Percentiles rank a stretch among this genome's conserved stretches.
These are phyloP conservation scores for Talaromyces wortmannii DNA, from an alignment of 495 filamentous ascomycete species.

Conservation along the genomic window DNA sequence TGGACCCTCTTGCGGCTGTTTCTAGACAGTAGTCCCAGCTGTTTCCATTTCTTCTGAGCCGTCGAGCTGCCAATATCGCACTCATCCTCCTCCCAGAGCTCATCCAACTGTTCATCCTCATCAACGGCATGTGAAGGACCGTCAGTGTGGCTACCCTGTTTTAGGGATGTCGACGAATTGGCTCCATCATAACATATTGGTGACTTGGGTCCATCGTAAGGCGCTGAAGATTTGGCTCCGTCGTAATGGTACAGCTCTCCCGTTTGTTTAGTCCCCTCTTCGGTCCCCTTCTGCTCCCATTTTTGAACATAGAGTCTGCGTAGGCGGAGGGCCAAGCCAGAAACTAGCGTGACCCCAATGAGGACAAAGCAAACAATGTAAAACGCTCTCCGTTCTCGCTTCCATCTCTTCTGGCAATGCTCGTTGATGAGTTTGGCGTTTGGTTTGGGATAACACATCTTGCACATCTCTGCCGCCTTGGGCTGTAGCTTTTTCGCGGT, in stretches of 20 bases:
- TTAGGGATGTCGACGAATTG: neutral
- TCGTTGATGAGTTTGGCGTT: conserved; percentile 1
- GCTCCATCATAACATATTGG: neutral
- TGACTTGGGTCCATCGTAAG: conserved; percentile 1
- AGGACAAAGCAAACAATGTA: conserved; percentile 1
- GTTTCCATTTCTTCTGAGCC: neutral
- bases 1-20: conserved; percentile 1
- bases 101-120: neutral
- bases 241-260: conserved; percentile 2
- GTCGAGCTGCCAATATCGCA: neutral
- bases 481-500: neutral
- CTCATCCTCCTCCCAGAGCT: conserved; percentile 1
- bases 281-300: neutral
- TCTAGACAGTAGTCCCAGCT: conserved; percentile 2
- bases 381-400: conserved; percentile 1
- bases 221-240: neutral
- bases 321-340: conserved; percentile 1
- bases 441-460: conserved; percentile 4
- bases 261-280: neutral
- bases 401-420: conserved; percentile 5
- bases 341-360: neutral
- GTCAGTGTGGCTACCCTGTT: neutral
- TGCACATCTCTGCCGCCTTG: neutral
- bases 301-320: neutral
- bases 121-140: neutral